These are phyloP conservation scores for Nemania serpens DNA, from an alignment of 2,329 filamentous ascomycete genomes.

Conservation along the genomic window DNA sequence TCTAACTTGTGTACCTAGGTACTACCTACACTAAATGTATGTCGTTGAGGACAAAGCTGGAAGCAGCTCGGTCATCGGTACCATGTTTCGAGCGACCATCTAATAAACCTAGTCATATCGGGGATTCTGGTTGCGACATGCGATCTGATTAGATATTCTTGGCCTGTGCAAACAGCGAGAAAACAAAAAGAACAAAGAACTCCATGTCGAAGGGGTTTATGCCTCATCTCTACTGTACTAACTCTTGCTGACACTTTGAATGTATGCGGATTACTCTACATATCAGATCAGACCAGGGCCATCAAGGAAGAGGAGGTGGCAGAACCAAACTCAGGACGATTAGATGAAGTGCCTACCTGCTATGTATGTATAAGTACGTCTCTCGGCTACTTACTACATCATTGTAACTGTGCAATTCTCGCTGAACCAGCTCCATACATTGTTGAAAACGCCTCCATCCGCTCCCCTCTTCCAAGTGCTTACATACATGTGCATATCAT, in stretches of 20 bases:
- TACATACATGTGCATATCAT: too few species aligned
- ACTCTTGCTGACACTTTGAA: neutral
- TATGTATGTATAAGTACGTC: neutral
- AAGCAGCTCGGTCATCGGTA: slow-evolving; percentile 18
- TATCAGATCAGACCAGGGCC: neutral
- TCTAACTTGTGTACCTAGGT: too few species aligned
- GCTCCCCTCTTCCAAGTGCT: too few species aligned
- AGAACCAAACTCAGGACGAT: too few species aligned
- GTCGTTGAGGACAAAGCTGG: too few species aligned
- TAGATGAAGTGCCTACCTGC: too few species aligned
- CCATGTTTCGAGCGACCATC: neutral
- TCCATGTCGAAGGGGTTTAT: neutral
- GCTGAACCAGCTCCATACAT: too few species aligned
- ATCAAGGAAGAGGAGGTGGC: neutral
- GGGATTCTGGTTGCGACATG: slow-evolving; percentile 18
- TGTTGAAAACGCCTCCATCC: too few species aligned
- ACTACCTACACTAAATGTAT: too few species aligned
- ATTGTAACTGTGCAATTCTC: too few species aligned
- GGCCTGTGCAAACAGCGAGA: too few species aligned
- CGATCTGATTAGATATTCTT: neutral
- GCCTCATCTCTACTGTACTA: too few species aligned
- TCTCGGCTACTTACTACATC: neutral
- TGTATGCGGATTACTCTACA: neutral
- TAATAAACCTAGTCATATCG: slow-evolving; percentile 5
- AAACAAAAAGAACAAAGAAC: neutral